phyloP scores from a whole-genome alignment of 2,329 filamentous ascomycete genomes.

The Pezicula radicicola region DNA sequence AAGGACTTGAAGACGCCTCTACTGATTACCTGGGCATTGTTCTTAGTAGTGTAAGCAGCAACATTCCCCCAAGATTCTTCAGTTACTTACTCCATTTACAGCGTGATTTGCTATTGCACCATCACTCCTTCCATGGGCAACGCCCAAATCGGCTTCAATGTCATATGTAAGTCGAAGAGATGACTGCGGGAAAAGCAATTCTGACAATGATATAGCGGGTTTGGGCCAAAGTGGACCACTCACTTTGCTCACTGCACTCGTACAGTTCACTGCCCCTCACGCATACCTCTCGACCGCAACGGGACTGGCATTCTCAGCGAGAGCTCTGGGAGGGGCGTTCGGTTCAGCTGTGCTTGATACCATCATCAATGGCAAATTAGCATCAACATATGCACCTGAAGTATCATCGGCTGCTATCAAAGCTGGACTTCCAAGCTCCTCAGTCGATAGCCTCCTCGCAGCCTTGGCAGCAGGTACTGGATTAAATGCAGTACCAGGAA shows the following conservation, averaged over 20 bases:
- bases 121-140: constrained; percentile 41
- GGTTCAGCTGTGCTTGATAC: constrained; percentile 49
- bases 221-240: constrained; percentile 48
- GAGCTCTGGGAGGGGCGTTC: constrained; percentile 51
- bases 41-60: constrained; percentile 40
- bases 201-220: constrained; percentile 27
- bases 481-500: constrained; percentile 30
- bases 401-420: constrained; percentile 37
- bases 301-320: constrained; percentile 48
- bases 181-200: not conserved
- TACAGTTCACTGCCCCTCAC: constrained; percentile 52
- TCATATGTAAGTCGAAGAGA: constrained; percentile 29
- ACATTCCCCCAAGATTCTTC: not conserved
- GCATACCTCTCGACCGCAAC: constrained; percentile 50
- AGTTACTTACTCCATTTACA: constrained; percentile 11
- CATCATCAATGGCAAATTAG: constrained; percentile 46
- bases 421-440: constrained; percentile 38
- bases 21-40: constrained; percentile 42
- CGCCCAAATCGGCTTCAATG: constrained; percentile 44
- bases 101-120: constrained; percentile 41
- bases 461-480: constrained; percentile 35
- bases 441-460: constrained; percentile 34
- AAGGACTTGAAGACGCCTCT: constrained; percentile 47
- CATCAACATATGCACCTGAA: constrained; percentile 34
- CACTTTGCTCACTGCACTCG: constrained; percentile 44